Conservation (phyloP, 2,329 filamentous ascomycete genomes). For the Teratosphaeria destructans region DNA sequence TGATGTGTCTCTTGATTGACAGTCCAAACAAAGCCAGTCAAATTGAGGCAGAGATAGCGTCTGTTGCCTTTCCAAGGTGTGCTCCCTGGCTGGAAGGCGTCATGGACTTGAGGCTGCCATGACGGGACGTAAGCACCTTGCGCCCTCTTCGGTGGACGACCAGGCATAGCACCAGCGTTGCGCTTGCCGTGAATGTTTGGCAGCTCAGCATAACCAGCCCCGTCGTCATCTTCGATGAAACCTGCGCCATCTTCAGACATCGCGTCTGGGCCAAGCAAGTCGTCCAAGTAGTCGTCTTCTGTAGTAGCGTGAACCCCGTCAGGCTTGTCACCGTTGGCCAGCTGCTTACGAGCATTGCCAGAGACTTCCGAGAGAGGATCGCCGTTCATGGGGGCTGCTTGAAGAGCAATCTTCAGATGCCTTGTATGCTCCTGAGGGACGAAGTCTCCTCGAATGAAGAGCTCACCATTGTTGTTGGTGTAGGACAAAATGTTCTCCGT, state of each 20-base stretch:
- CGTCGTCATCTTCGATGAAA: slow-evolving; percentile 92
- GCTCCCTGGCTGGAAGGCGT: slow-evolving; percentile 82
- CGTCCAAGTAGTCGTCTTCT: slow-evolving; percentile 63
- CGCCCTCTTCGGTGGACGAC: slow-evolving; percentile 40
- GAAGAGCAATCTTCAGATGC: slow-evolving; percentile 44
- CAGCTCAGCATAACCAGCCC: slow-evolving; percentile 70
- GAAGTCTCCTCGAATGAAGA: slow-evolving; percentile 75
- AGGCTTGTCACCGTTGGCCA: slow-evolving; percentile 45
- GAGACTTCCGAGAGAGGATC: slow-evolving; percentile 63
- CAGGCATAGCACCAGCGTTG: slow-evolving; percentile 28
- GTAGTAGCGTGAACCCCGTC: slow-evolving; percentile 45
- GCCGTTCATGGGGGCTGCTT: slow-evolving; percentile 78
- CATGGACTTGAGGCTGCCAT: slow-evolving; percentile 61
- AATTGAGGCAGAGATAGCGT: slow-evolving; percentile 84
- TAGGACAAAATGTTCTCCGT: slow-evolving; percentile 81
- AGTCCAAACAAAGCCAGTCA: slow-evolving; percentile 93
- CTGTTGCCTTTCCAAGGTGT: slow-evolving; percentile 94
- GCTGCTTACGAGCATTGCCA: slow-evolving; percentile 50
- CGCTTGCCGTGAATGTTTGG: slow-evolving; percentile 56
- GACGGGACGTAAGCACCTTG: slow-evolving; percentile 33
- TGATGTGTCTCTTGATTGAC: slow-evolving; percentile 83
- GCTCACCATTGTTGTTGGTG: slow-evolving; percentile 82
- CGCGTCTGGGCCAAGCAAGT: slow-evolving; percentile 58
- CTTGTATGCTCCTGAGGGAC: slow-evolving; percentile 41
- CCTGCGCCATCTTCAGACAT: slow-evolving; percentile 57